Evolutionary conservation across 2,329 filamentous ascomycete species (phyloP).

Genomic region (Microdochium paspali): DNA sequence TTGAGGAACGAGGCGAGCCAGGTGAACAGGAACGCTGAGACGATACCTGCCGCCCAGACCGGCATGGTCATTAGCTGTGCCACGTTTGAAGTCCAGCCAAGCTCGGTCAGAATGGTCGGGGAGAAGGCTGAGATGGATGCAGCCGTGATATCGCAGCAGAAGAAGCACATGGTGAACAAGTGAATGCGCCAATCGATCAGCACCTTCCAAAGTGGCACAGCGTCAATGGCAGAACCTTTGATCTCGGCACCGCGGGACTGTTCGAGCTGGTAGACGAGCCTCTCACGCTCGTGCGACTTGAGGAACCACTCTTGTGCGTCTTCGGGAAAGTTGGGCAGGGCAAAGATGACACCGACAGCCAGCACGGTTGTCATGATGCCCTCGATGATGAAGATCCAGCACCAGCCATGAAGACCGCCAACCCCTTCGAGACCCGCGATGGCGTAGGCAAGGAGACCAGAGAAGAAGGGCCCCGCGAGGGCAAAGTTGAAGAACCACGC

Average conservation of each 20-base stretch:
- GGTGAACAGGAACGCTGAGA: conserved; percentile 12
- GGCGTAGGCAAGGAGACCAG: conserved; percentile 29
- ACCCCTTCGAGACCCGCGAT: conserved; percentile 28
- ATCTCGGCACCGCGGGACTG: conserved; percentile 13
- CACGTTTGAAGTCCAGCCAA: conserved; percentile 12
- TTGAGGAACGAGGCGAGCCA: conserved; percentile 12
- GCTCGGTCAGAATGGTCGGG: conserved; percentile 16
- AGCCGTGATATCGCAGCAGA: conserved; percentile 18
- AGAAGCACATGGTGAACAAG: conserved; percentile 18
- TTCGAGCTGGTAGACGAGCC: conserved; percentile 11
- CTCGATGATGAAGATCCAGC: conserved; percentile 35
- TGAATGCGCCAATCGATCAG: conserved; percentile 18
- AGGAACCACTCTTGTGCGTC: conserved; percentile 18
- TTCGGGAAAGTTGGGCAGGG: conserved; percentile 17
- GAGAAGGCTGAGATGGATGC: conserved; percentile 15
- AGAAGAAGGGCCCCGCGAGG: conserved; percentile 26
- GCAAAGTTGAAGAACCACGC: conserved; percentile 25
- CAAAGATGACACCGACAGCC: conserved; percentile 8
- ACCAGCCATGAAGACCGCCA: conserved; percentile 27
- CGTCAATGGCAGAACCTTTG: conserved; percentile 12
- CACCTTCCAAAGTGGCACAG: conserved; percentile 13
- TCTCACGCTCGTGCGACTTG: conserved; percentile 11
- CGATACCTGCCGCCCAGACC: conserved; percentile 16
- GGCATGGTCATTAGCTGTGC: conserved; percentile 19
- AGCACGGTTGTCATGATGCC: conserved; percentile 14